Base-by-base conservation (phyloP, 495 filamentous ascomycete species). In the Hypomontagnella submonticulosa region DNA sequence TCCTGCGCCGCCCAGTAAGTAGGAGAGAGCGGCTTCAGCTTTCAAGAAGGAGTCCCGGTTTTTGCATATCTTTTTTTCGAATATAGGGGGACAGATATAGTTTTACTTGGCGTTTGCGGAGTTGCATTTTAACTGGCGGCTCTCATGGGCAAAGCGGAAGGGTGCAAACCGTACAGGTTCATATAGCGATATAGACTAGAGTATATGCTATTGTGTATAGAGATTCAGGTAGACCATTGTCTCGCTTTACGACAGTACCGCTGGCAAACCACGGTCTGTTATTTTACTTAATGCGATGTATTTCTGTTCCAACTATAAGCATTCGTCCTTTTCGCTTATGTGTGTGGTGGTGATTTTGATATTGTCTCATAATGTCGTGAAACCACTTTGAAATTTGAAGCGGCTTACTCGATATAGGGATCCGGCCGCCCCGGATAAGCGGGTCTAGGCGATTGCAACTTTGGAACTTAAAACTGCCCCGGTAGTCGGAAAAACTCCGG, bases 1-100 rank as follows among this genome's bases (percentile, higher is more conserved):
- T 33, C 83, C 84, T 4, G 57, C 75, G 11, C 56, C 73, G 30
- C 58, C 74, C n/a, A 61, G 72, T 18, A 38, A 70, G 41, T 73
- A 75, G 54, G 62, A 27, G n/a, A 19, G 12, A 16, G 13, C 12
- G 46, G 23, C 4, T 59, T 55, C 59, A 53, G 63, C 48, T 58
- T 30, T 63, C 57, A 16, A 41, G n/a, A 60, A 23, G 40, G 37
- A 27, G 23, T 27, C 23, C 23, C 23, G 23, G 23, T 2, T 27
- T 27, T 27, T 27, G 23, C 23, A 27, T 27, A 27, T 27, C 23
- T 27, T 27, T 27, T 27, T 27, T 27, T 27, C 23, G 23, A 27
- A 27, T 27, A 27, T 27, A 27, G 23, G 23, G 3, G 23, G 23
- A 27, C 23, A 27, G 23, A 27, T 3, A 2, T 27, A 27, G 2